Base-by-base conservation (phyloP, 352 stramenopile species). In the Thraustotheca clavata region DNA sequence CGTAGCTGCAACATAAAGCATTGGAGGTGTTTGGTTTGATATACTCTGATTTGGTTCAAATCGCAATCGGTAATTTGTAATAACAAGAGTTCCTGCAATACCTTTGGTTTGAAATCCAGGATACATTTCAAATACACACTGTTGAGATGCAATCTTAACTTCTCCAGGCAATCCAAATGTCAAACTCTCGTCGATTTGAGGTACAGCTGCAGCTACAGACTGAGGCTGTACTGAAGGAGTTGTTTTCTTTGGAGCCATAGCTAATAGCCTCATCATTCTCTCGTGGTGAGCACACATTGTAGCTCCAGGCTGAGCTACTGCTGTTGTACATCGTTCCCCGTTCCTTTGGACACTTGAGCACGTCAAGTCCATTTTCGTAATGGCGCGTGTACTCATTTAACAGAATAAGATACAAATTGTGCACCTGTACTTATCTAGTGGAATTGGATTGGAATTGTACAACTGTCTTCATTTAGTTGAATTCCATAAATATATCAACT, bases 211-310 rank as follows among this genome's bases (percentile, higher is more conserved):
- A 4, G 26, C 29, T 20, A 1, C 38, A 59, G 4, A 61, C 57
- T 16, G 57, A 55, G 3, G 62, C 8, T 4, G 67, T 20, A 59
- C 29, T 24, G 54, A 48, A 1, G 70, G 1, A 14, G 70, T 31
- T n/a, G 75, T n/a, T 0, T 71, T 33, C 67, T 89, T 90, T 33
- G 84, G 81, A 4, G 80, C 85, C 14, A 94, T 69, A 34, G 82
- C 81, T 79, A 94, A 85, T 46, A 91, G 70, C 26, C 85, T 80
- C 36, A 81, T 77, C 71, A 94, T 87, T 9, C 85, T 80, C 57
- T 77, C 75, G 68, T 94, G 85, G 62, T 94, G 85, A 36, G 80
- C 73, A 65, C 85, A 94, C 38, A 85, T 72, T 24, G 73, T 76
- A 11, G 59, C 69, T 9, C 70, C 55, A 27, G 72, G 71, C 40